phyloP scores from a whole-genome alignment of 140 eudicot genomes.

The Anethum foeniculum region DNA sequence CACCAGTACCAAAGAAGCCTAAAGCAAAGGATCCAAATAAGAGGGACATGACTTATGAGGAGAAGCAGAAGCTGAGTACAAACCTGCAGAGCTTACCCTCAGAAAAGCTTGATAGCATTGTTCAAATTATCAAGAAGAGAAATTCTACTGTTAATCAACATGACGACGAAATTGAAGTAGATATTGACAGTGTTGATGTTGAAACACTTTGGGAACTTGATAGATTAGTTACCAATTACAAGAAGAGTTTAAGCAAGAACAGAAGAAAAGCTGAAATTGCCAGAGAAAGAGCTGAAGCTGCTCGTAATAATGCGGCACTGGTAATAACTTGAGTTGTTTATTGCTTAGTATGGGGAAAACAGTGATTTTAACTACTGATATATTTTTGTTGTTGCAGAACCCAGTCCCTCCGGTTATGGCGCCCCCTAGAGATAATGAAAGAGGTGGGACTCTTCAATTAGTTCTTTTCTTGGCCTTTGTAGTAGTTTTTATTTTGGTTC shows the following conservation, averaged over 20 bases:
- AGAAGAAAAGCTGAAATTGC: constrained; percentile 80
- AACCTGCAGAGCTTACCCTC: constrained; percentile 82
- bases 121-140: constrained; percentile 83
- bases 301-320: constrained; percentile 21
- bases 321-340: constrained; percentile 24
- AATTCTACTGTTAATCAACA: constrained; percentile 60
- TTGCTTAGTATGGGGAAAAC: neutral
- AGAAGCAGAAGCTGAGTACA: constrained; percentile 83
- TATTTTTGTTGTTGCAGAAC: constrained; percentile 37
- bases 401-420: constrained; percentile 26
- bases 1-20: constrained; percentile 79
- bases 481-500: neutral
- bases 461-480: neutral
- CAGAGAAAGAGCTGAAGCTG: constrained; percentile 45
- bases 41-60: constrained; percentile 92
- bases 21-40: constrained; percentile 88
- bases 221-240: constrained; percentile 78
- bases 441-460: constrained; percentile 32
- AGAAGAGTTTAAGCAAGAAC: constrained; percentile 78
- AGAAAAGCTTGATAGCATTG: constrained; percentile 75
- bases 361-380: neutral
- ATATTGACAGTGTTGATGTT: constrained; percentile 76
- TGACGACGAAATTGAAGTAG: constrained; percentile 93
- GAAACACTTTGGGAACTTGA: constrained; percentile 99
- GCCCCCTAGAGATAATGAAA: constrained; percentile 30